These are phyloP conservation scores for Austroboletus eburneus DNA, from an alignment of 768 basidiomycete species.

Conservation along the genomic window DNA sequence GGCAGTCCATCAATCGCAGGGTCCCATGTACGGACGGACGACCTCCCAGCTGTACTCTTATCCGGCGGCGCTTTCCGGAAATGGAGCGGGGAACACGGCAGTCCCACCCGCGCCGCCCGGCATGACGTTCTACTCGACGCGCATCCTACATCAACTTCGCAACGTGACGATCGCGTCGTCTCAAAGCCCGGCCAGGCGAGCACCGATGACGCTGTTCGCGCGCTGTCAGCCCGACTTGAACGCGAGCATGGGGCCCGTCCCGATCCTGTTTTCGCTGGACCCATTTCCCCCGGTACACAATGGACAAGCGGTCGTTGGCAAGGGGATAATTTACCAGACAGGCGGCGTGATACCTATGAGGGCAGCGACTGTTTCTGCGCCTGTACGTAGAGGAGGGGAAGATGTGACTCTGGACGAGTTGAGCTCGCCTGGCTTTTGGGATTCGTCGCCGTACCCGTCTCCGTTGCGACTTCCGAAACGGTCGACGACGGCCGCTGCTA, in stretches of 20 bases:
- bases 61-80: conserved; percentile 3
- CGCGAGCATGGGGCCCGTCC: conserved; percentile 51
- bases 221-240: conserved; percentile 49
- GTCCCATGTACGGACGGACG: conserved; percentile 57
- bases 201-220: conserved; percentile 54
- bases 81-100: conserved; percentile 4
- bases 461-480: conserved; percentile 20
- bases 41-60: conserved; percentile 15
- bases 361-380: conserved; percentile 31
- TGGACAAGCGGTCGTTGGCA: background rate
- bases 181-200: conserved; percentile 22
- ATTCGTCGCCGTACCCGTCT: background rate
- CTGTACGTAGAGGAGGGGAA: conserved; percentile 19
- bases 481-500: background rate
- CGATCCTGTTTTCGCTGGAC: conserved; percentile 56
- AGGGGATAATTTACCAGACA: background rate
- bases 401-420: background rate
- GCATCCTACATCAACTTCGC: conserved; percentile 25
- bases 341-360: conserved; percentile 17
- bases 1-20: conserved; percentile 28
- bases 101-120: conserved; percentile 18
- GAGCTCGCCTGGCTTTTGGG: too few relatives aligned
- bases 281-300: conserved; percentile 35
- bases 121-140: conserved; percentile 27
- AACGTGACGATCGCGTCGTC: conserved; percentile 5